phyloP scores from a whole-genome alignment of 2,329 filamentous ascomycete genomes.

The Penicillium sp. region DNA sequence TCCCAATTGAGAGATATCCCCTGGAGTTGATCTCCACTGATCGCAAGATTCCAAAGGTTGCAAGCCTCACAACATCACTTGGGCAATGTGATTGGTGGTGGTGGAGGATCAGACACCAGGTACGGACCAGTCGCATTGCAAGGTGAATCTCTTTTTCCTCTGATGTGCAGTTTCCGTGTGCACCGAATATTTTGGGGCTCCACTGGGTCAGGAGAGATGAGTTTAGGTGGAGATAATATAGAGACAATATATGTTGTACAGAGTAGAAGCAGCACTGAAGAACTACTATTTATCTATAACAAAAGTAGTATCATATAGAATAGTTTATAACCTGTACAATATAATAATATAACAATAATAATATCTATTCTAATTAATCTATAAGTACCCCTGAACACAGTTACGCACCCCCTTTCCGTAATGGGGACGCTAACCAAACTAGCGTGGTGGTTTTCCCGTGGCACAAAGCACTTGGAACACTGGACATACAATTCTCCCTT shows the following conservation, averaged over 20 bases:
- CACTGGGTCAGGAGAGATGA: not conserved
- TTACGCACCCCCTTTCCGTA: constrained; percentile 22
- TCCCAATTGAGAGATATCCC: not conserved
- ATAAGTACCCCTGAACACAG: constrained; percentile 8
- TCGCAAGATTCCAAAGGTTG: not conserved
- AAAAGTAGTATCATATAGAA: not conserved
- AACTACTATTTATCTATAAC: too few relatives aligned
- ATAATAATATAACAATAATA: too few relatives aligned
- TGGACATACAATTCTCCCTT: constrained; percentile 1
- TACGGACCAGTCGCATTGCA: constrained; percentile 10
- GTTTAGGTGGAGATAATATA: too few relatives aligned
- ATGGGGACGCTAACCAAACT: constrained; percentile 22
- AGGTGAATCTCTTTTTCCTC: not conserved
- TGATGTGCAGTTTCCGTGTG: constrained; percentile 3
- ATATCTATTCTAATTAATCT: too few relatives aligned
- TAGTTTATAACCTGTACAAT: not conserved
- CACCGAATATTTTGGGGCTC: not conserved
- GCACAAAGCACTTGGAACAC: not conserved
- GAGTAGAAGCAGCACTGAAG: too few relatives aligned
- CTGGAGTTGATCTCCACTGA: not conserved
- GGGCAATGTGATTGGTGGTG: constrained; percentile 3
- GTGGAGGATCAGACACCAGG: not conserved
- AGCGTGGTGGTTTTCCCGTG: constrained; percentile 10
- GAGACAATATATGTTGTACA: too few relatives aligned
- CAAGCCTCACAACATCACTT: not conserved